A percentile compares a stretch with the other conserved stretches of the same genome.
These are phyloP conservation scores for Cephaloascus fragrans DNA, from an alignment of 805 yeast genomes.

Conservation along the genomic window DNA sequence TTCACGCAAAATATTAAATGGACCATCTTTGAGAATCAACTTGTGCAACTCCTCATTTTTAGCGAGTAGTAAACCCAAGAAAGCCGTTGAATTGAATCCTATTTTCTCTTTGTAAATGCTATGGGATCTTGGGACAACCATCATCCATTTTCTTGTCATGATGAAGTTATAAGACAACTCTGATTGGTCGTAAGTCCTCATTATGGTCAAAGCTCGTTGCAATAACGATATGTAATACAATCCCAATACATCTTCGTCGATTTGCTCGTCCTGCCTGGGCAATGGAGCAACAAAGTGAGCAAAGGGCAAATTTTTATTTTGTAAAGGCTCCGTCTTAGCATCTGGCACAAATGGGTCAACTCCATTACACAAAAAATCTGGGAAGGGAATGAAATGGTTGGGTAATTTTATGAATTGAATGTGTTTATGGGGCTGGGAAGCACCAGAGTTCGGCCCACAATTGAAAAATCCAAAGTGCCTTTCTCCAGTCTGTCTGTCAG, in stretches of 20 bases:
- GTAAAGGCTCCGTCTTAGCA: slow-evolving; percentile 46
- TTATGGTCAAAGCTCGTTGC: slow-evolving; percentile 59
- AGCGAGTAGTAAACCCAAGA: slow-evolving; percentile 68
- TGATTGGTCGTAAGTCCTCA: slow-evolving; percentile 38
- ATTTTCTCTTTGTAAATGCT: slow-evolving; percentile 37
- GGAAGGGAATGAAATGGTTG: slow-evolving; percentile 43
- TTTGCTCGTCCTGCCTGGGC: slow-evolving; percentile 27
- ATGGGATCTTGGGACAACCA: slow-evolving; percentile 71
- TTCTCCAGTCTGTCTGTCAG: slow-evolving; percentile 26
- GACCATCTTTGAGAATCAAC: slow-evolving; percentile 35
- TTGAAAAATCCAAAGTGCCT: slow-evolving; percentile 80
- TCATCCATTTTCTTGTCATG: slow-evolving; percentile 75
- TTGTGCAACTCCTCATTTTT: slow-evolving; percentile 50
- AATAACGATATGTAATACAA: slow-evolving; percentile 64
- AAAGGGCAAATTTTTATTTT: slow-evolving; percentile 54
- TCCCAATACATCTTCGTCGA: slow-evolving; percentile 49
- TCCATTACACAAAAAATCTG: slow-evolving; percentile 37
- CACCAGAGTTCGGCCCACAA: slow-evolving; percentile 83
- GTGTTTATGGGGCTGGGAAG: slow-evolving; percentile 93
- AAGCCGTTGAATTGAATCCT: slow-evolving; percentile 76
- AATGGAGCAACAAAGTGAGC: slow-evolving; percentile 77
- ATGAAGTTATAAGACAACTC: slow-evolving; percentile 67
- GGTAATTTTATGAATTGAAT: slow-evolving; percentile 78
- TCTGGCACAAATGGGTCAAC: slow-evolving; percentile 46
- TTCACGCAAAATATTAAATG: slow-evolving; percentile 42